Percentiles rank a stretch among this genome's conserved stretches.
Evolutionary conservation across 495 filamentous ascomycete species (phyloP).

Genomic region (Rhizodiscina lignyota): DNA sequence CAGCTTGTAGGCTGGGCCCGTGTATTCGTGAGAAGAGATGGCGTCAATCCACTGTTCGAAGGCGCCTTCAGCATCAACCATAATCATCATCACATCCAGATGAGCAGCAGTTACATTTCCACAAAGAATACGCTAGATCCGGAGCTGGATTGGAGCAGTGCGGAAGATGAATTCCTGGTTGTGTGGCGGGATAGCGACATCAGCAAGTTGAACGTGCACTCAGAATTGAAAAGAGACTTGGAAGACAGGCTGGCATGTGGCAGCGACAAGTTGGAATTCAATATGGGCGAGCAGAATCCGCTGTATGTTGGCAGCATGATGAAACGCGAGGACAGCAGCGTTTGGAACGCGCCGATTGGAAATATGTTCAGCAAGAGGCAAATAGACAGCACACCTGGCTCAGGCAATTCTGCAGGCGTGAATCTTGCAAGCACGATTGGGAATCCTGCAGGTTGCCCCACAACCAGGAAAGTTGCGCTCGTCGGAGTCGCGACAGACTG

Average conservation of each 20-base stretch:
- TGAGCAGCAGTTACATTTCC: conserved; percentile 52
- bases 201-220: conserved; percentile 23
- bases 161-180: conserved; percentile 66
- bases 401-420: conserved; percentile 68
- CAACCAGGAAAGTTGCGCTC: conserved; percentile 72
- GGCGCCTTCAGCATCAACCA: conserved; percentile 69
- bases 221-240: conserved; percentile 30
- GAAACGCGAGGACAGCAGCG: conserved; percentile 22
- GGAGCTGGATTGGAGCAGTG: conserved; percentile 29
- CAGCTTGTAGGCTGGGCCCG: conserved; percentile 83
- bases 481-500: conserved; percentile 91
- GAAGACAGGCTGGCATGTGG: conserved; percentile 31
- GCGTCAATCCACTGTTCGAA: conserved; percentile 66
- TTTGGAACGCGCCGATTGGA: conserved; percentile 38
- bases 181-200: conserved; percentile 86
- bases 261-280: conserved; percentile 55
- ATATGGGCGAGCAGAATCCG: conserved; percentile 46
- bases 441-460: conserved; percentile 64
- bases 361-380: conserved; percentile 40
- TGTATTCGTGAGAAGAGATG: conserved; percentile 61
- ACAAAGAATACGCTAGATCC: conserved; percentile 65
- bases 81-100: conserved; percentile 79
- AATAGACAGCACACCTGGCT: conserved; percentile 34
- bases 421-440: conserved; percentile 75
- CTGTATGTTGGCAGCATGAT: conserved; percentile 37